Percentiles rank a stretch among this genome's conserved stretches.
phyloP scores from a whole-genome alignment of 2,329 filamentous ascomycete species.

The Boeremia lycopersici region DNA sequence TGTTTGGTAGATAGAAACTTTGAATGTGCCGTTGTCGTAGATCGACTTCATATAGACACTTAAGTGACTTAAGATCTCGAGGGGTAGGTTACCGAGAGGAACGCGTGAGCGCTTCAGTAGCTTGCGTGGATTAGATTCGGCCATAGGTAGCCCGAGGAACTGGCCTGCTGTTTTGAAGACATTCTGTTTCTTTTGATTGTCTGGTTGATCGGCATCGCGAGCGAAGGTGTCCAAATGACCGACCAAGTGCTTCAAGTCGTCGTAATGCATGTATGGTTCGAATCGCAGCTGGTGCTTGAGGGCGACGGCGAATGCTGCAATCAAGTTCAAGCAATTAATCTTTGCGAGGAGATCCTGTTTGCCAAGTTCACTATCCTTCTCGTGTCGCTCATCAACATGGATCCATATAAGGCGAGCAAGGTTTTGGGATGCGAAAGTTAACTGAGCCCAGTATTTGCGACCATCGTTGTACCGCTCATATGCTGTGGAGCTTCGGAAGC shows the following conservation, averaged over 20 bases:
- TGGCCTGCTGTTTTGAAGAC: conserved; percentile 67
- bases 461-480: conserved; percentile 70
- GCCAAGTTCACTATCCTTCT: conserved; percentile 53
- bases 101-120: conserved; percentile 70
- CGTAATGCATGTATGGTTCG: conserved; percentile 77
- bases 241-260: conserved; percentile 72
- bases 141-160: conserved; percentile 77
- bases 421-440: conserved; percentile 62
- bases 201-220: conserved; percentile 51
- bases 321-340: conserved; percentile 69
- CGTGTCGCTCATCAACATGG: conserved; percentile 66
- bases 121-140: conserved; percentile 77
- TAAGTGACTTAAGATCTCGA: conserved; percentile 78
- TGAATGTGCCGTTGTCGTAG: conserved; percentile 61
- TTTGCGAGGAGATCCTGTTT: conserved; percentile 74
- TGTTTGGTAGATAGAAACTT: conserved; percentile 64
- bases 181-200: conserved; percentile 37
- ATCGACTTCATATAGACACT: conserved; percentile 68
- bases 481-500: conserved; percentile 75
- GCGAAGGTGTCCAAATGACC: conserved; percentile 77
- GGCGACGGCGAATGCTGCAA: conserved; percentile 76
- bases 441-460: conserved; percentile 66
- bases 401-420: conserved; percentile 84
- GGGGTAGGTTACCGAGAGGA: conserved; percentile 78
- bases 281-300: conserved; percentile 86